Conservation (phyloP, 169 alveolate species). For the Neospora caninum region DNA sequence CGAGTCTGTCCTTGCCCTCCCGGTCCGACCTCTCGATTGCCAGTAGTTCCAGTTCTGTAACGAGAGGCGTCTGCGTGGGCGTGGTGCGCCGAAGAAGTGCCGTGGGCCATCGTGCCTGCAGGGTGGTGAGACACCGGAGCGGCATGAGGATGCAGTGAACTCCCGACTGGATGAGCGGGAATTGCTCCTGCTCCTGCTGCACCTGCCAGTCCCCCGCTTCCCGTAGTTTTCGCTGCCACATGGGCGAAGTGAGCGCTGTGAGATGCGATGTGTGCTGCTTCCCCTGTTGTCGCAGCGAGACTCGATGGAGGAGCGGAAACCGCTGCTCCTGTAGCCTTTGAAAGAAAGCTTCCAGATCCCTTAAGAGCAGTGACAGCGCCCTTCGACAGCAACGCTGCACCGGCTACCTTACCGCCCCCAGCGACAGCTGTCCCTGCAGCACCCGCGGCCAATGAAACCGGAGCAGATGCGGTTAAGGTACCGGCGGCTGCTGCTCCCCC, state of each 20-base stretch:
- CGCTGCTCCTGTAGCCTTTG: not conserved
- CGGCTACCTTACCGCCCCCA: not conserved
- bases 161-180: not conserved
- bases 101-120: not conserved
- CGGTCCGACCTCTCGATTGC: no score
- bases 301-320: not conserved
- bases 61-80: not conserved
- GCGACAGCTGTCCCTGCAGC: slow-evolving; percentile 16
- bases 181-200: slow-evolving; percentile 3
- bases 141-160: not conserved
- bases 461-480: not conserved
- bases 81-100: not conserved
- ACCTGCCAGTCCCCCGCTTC: not conserved
- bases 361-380: not conserved
- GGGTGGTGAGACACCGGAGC: slow-evolving; percentile 4
- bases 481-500: slow-evolving; percentile 10
- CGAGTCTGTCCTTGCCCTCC: not conserved
- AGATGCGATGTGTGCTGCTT: slow-evolving; percentile 20
- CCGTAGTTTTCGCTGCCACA: slow-evolving; percentile 12
- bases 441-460: not conserved
- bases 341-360: slow-evolving; percentile 18
- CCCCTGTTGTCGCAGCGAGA: slow-evolving; percentile 13
- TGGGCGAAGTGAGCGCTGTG: slow-evolving; percentile 7
- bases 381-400: not conserved
- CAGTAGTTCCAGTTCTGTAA: not conserved